Evolutionary conservation across 2,329 filamentous ascomycete species (phyloP).

Genomic region (Penicillium sp.): DNA sequence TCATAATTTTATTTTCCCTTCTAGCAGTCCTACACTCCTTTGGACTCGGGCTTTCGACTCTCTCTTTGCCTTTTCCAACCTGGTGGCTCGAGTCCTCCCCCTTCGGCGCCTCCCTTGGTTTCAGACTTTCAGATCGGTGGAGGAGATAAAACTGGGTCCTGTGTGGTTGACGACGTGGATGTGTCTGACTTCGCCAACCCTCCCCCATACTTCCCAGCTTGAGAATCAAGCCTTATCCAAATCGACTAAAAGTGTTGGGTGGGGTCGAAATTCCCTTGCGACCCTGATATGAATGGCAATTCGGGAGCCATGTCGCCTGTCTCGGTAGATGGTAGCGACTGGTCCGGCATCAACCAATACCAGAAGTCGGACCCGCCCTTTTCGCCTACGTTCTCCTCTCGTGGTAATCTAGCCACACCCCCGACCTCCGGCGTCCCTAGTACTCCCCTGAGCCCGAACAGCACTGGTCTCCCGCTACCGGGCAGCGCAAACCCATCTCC

Average conservation of each 20-base stretch:
- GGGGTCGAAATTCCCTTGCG: neutral
- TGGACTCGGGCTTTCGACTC: slow-evolving; percentile 11
- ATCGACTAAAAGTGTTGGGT: neutral
- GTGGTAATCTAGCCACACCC: slow-evolving; percentile 62
- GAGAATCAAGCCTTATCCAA: neutral
- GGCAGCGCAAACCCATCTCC: slow-evolving; percentile 67
- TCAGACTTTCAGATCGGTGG: slow-evolving; percentile 16
- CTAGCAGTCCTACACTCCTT: slow-evolving; percentile 32
- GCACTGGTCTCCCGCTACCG: slow-evolving; percentile 22
- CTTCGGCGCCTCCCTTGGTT: slow-evolving; percentile 10
- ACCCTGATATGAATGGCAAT: slow-evolving; percentile 64
- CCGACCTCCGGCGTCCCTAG: slow-evolving; percentile 63
- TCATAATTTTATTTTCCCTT: slow-evolving; percentile 11
- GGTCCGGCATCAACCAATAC: slow-evolving; percentile 71
- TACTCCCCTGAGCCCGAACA: slow-evolving; percentile 63
- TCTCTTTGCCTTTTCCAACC: neutral
- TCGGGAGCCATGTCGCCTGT: slow-evolving; percentile 79
- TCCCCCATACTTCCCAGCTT: neutral
- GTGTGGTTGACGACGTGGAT: slow-evolving; percentile 13
- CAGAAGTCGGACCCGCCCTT: slow-evolving; percentile 47
- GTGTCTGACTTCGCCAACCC: slow-evolving; percentile 5
- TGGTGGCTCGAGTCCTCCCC: neutral
- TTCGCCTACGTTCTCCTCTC: slow-evolving; percentile 52
- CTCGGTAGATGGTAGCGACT: slow-evolving; percentile 80
- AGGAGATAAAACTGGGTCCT: slow-evolving; percentile 10